Base-by-base conservation (phyloP, 345 rosid species). In the Psidium guajava region DNA sequence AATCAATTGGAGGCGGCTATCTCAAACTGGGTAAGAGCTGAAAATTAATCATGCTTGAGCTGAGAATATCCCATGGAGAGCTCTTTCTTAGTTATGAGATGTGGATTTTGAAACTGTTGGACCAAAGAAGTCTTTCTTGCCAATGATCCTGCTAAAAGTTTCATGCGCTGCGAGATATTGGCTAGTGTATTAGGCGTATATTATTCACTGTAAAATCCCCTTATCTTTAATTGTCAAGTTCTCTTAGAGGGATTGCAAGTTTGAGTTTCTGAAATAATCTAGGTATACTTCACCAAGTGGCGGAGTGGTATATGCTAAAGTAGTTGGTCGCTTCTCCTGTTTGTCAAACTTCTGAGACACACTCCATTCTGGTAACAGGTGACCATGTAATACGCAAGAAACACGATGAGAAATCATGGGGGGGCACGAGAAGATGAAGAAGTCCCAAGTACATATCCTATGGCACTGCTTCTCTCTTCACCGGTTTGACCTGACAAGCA, bases 1-100 rank as follows among this genome's bases (percentile, higher is more conserved):
- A 85, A 84, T 97, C 10, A 97, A 93, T 81, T 95, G 98, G 94
- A 94, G 93, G 89, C 91, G 92, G 91, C 95, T 97, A 83, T 93
- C 99, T 85, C 98, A 95, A 89, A 95, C 98, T 77, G 98, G 98
- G 96, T 95, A 93, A 84, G 88, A 61, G 14, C 18, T 36, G 25
- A 69, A 69, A 42, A 7, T 18, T 20, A 51, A 51, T n/a, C 54
- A 50, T 51, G 53, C 57, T 27, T 51, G 56, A 53, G 57, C 52
- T 21, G 3, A 36, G 47, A 36, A 69, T 3, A 9, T 69, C 25
- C 24, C 47, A 2, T 25, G 5, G 80, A 69, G 20, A 18, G 80
- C 36, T 36, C 18, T 6, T 69, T 4, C 24, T 36, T 36, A 20
- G 47, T 69, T 36, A 69, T 69, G 9, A 36, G 20, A 69, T 36